A percentile compares a stretch with the other conserved stretches of the same genome.
phyloP scores from a whole-genome alignment of 2,329 filamentous ascomycete species.

The Diplocarpon rosae region DNA sequence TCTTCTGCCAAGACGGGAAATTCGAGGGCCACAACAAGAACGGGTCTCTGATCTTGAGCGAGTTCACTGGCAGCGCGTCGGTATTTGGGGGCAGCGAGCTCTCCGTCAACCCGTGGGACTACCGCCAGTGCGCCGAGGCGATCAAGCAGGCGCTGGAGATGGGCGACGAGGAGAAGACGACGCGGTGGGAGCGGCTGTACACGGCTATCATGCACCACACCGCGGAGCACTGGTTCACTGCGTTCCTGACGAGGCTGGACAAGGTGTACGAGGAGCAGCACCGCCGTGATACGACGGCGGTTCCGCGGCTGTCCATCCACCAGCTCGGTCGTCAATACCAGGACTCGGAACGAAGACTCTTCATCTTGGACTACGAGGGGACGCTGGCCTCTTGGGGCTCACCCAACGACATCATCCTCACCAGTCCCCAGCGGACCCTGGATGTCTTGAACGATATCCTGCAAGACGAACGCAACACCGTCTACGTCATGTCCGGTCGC shows the following conservation, averaged over 20 bases:
- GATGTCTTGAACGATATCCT: constrained; percentile 74
- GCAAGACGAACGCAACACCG: constrained; percentile 67
- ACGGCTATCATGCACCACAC: constrained; percentile 69
- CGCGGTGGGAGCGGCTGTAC: constrained; percentile 65
- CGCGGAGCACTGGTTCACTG: constrained; percentile 75
- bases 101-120: constrained; percentile 92
- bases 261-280: constrained; percentile 76
- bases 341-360: constrained; percentile 56
- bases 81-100: constrained; percentile 74
- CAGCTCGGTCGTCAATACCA: constrained; percentile 56
- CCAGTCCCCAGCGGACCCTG: constrained; percentile 76
- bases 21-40: constrained; percentile 61
- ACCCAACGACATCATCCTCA: constrained; percentile 71
- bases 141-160: constrained; percentile 79
- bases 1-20: constrained; percentile 83
- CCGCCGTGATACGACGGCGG: constrained; percentile 70
- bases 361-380: constrained; percentile 89
- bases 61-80: constrained; percentile 86
- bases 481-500: constrained; percentile 90
- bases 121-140: constrained; percentile 74
- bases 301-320: constrained; percentile 69
- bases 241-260: constrained; percentile 59
- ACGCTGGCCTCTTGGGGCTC: constrained; percentile 83
- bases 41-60: constrained; percentile 81
- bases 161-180: constrained; percentile 59